Evolutionary conservation across 768 basidiomycete genomes (phyloP).

Genomic region (Termitomyces heimii): DNA sequence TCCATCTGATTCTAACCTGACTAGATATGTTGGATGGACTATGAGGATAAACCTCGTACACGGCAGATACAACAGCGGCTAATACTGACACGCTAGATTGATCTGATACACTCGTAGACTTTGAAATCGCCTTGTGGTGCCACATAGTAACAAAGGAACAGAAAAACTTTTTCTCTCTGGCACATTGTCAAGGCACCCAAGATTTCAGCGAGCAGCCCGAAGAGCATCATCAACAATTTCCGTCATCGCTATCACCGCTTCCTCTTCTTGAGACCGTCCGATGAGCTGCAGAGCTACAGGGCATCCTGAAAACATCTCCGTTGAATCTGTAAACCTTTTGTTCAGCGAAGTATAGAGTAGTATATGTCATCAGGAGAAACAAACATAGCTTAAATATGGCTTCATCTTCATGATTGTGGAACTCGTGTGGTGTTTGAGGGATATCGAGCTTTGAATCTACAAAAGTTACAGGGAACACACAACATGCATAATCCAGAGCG

Average conservation of each 20-base stretch:
- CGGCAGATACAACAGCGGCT: too few species aligned
- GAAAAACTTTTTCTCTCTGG: too few species aligned
- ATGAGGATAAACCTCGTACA: too few species aligned
- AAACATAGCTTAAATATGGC: slow-evolving; percentile 48
- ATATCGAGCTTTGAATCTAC: slow-evolving; percentile 52
- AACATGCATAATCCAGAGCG: slow-evolving; percentile 53
- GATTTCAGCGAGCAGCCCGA: slow-evolving; percentile 13
- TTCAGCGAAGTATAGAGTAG: background rate
- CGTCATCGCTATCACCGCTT: slow-evolving; percentile 64
- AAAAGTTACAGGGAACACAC: slow-evolving; percentile 57
- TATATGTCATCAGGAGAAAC: slow-evolving; percentile 14
- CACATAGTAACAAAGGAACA: too few species aligned
- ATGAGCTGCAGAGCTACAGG: slow-evolving; percentile 65
- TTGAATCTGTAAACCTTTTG: slow-evolving; percentile 39
- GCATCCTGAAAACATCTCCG: slow-evolving; percentile 43
- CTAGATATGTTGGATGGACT: too few species aligned
- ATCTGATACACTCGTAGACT: too few species aligned
- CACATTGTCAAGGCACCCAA: background rate
- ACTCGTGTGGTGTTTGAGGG: slow-evolving; percentile 39
- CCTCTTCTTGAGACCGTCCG: slow-evolving; percentile 64
- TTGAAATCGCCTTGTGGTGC: background rate
- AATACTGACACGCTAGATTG: too few species aligned
- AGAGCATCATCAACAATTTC: slow-evolving; percentile 56
- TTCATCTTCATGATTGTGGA: slow-evolving; percentile 49
- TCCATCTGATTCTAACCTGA: too few species aligned